Evolutionary conservation across 371 early-diverging fungal species (phyloP).

Genomic region (Rhizopus sp.): DNA sequence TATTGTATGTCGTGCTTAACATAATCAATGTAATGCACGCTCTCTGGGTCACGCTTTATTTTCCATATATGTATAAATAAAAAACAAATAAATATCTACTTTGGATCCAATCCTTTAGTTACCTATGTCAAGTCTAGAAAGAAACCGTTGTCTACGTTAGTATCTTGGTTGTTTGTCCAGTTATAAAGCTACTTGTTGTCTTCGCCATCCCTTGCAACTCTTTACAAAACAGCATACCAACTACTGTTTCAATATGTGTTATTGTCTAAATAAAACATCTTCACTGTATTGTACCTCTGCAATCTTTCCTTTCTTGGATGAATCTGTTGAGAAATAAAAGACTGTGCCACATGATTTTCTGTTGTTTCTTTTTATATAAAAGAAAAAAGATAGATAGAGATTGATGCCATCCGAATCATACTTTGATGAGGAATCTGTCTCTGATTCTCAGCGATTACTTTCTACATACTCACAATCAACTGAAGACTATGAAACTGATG

Average conservation of each 20-base stretch:
- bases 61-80: too few relatives aligned
- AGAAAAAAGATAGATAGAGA: slow-evolving; percentile 3
- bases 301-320: slow-evolving; percentile 7
- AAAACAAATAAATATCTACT: too few relatives aligned
- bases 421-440: slow-evolving; percentile 16
- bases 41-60: too few relatives aligned
- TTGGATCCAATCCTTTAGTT: too few relatives aligned
- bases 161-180: too few relatives aligned
- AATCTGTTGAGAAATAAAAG: slow-evolving; percentile 16
- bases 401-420: slow-evolving; percentile 8
- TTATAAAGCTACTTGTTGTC: too few relatives aligned
- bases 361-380: slow-evolving; percentile 14
- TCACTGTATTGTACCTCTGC: background rate
- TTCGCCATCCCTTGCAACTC: too few relatives aligned
- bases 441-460: slow-evolving; percentile 4
- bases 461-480: background rate
- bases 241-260: background rate
- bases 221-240: too few relatives aligned
- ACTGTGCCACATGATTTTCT: slow-evolving; percentile 16
- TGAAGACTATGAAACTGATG: slow-evolving; percentile 7
- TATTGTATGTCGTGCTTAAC: too few relatives aligned
- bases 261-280: background rate
- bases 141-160: too few relatives aligned
- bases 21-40: too few relatives aligned
- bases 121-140: too few relatives aligned